Percentiles rank a stretch among this genome's conserved stretches.
These are phyloP conservation scores for Cyberlindnera xishuangbannaensis DNA, from an alignment of 805 yeast genomes.

Conservation along the genomic window DNA sequence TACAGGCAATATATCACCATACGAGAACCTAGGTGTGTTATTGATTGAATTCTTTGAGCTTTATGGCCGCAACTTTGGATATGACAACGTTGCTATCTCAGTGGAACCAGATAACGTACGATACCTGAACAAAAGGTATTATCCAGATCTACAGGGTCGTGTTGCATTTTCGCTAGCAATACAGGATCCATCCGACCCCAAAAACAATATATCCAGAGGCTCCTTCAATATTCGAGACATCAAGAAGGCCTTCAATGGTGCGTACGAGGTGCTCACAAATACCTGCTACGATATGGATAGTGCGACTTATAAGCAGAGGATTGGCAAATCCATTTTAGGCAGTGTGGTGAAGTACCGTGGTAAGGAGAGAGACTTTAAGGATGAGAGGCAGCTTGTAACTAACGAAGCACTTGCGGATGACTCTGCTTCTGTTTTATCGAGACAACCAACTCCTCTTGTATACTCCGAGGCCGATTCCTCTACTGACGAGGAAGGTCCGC, in stretches of 20 bases:
- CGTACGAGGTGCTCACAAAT: constrained; percentile 69
- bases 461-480: constrained; percentile 9
- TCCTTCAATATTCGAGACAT: constrained; percentile 75
- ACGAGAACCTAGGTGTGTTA: constrained; percentile 77
- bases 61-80: constrained; percentile 86
- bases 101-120: constrained; percentile 49
- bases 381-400: constrained; percentile 57
- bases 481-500: constrained; percentile 14
- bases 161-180: constrained; percentile 64
- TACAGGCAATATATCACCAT: constrained; percentile 58
- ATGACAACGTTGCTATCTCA: constrained; percentile 69
- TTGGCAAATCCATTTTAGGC: constrained; percentile 72
- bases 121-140: constrained; percentile 53
- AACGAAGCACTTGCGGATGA: constrained; percentile 49
- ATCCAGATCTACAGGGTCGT: constrained; percentile 48
- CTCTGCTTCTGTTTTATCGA: constrained; percentile 2
- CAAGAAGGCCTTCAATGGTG: constrained; percentile 84
- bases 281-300: constrained; percentile 68
- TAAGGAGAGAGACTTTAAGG: constrained; percentile 67
- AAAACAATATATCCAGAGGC: constrained; percentile 83
- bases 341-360: constrained; percentile 74
- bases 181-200: constrained; percentile 81
- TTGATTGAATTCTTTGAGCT: constrained; percentile 88
- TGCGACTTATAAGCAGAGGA: constrained; percentile 58
- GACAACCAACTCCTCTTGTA: constrained; percentile 19